Conservation (phyloP, 1,139 yeast species). For the Blastobotrys illinoisensis region DNA sequence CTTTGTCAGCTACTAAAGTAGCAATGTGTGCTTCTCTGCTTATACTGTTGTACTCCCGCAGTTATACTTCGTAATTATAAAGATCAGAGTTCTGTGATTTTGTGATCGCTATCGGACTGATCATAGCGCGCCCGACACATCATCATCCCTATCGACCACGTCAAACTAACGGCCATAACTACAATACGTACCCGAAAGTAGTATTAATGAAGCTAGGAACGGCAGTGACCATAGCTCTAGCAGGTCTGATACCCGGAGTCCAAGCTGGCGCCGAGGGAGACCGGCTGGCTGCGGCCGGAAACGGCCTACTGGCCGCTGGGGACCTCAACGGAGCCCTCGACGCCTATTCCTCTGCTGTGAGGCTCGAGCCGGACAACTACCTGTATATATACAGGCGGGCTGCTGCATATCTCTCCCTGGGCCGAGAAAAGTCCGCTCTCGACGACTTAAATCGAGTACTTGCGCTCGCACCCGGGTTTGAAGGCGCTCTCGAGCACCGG, state of each 20-base stretch:
- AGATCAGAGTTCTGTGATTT: too few species aligned
- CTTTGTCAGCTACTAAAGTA: too few species aligned
- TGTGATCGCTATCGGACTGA: not conserved
- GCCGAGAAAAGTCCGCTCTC: slow-evolving; percentile 34
- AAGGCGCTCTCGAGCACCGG: slow-evolving; percentile 34
- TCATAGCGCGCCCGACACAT: not conserved
- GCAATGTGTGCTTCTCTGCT: too few species aligned
- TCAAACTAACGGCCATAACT: not conserved
- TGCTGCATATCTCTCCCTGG: slow-evolving; percentile 34
- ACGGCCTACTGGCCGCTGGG: slow-evolving; percentile 23
- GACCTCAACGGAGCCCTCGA: slow-evolving; percentile 43
- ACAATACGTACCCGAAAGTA: too few species aligned
- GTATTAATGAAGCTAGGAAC: not conserved
- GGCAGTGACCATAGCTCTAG: not conserved
- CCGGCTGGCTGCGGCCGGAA: slow-evolving; percentile 15
- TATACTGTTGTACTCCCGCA: too few species aligned
- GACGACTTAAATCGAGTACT: slow-evolving; percentile 33
- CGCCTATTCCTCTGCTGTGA: slow-evolving; percentile 42
- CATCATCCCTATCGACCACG: not conserved
- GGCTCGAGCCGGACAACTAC: slow-evolving; percentile 30
- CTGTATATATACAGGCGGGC: slow-evolving; percentile 36
- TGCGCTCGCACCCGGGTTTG: slow-evolving; percentile 32
- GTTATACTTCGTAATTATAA: too few species aligned
- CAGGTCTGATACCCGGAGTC: not conserved
- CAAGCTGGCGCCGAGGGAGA: not conserved